Evolutionary conservation across 306 rosid genomes (phyloP).

Genomic region (Biancaea sappan): DNA sequence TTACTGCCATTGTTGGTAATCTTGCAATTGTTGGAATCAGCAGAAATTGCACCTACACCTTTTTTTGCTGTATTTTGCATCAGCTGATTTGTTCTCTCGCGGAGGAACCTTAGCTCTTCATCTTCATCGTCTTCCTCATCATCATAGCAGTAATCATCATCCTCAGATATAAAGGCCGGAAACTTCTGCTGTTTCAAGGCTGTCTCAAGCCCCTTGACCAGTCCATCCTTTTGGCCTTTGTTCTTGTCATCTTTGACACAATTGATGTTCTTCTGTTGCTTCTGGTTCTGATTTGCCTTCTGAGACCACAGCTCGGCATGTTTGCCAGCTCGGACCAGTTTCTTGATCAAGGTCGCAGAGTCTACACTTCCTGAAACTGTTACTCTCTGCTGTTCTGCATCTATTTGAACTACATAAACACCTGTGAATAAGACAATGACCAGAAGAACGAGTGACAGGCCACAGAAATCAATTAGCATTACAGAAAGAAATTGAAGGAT

Average conservation of each 20-base stretch:
- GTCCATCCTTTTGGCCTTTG: slow-evolving; percentile 56
- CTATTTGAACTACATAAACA: slow-evolving; percentile 77
- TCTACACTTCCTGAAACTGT: slow-evolving; percentile 82
- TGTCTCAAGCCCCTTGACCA: slow-evolving; percentile 55
- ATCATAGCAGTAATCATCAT: slow-evolving; percentile 43
- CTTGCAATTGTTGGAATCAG: slow-evolving; percentile 44
- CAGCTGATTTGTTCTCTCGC: slow-evolving; percentile 59
- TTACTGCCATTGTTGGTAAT: slow-evolving; percentile 46
- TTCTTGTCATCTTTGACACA: slow-evolving; percentile 56
- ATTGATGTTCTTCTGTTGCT: slow-evolving; percentile 55
- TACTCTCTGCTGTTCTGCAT: slow-evolving; percentile 84
- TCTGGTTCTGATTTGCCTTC: slow-evolving; percentile 60
- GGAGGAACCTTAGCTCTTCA: slow-evolving; percentile 46
- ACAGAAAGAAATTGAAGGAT: not conserved
- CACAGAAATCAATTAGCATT: not conserved
- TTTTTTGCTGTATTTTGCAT: slow-evolving; percentile 50
- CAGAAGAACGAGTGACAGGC: not conserved
- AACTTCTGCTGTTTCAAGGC: slow-evolving; percentile 57
- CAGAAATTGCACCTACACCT: slow-evolving; percentile 38
- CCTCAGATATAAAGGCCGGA: slow-evolving; percentile 55
- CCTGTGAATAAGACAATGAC: slow-evolving; percentile 42
- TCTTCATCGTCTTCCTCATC: slow-evolving; percentile 57
- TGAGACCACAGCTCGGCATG: slow-evolving; percentile 80
- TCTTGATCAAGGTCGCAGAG: slow-evolving; percentile 72
- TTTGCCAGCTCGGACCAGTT: slow-evolving; percentile 75